Evolutionary conservation across 2,329 filamentous ascomycete genomes (phyloP).

Genomic region (Cryphonectria parasitica): DNA sequence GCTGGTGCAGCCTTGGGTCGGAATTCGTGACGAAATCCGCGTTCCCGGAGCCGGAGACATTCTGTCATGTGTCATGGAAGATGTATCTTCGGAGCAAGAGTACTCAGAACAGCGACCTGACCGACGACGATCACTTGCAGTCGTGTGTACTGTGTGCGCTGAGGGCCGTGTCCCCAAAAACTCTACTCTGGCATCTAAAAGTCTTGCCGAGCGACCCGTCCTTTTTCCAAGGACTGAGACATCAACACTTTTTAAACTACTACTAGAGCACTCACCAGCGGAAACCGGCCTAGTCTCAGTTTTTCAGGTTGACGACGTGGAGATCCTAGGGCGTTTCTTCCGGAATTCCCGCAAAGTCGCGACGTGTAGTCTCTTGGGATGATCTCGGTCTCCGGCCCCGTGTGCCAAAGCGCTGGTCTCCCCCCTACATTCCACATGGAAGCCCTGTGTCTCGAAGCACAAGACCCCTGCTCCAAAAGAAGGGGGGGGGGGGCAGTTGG

Average conservation of each 20-base stretch:
- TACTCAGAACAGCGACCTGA: slow-evolving; percentile 12
- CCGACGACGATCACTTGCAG: not conserved
- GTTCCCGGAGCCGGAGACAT: not conserved
- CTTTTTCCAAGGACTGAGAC: slow-evolving; percentile 5
- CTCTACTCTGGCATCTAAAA: not conserved
- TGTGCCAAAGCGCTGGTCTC: not conserved
- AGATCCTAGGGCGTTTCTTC: not conserved
- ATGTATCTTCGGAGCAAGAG: slow-evolving; percentile 22
- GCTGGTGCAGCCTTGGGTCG: slow-evolving; percentile 6
- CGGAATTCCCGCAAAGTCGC: not conserved
- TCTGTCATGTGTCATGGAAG: slow-evolving; percentile 18
- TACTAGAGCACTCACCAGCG: not conserved
- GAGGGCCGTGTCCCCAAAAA: not conserved
- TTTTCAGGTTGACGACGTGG: slow-evolving; percentile 3
- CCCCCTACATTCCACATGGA: slow-evolving; percentile 13
- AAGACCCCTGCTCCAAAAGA: slow-evolving; percentile 13
- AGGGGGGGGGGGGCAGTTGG: too few species aligned
- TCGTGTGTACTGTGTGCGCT: slow-evolving; percentile 9
- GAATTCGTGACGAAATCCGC: not conserved
- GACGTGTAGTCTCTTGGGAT: not conserved
- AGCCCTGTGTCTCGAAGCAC: not conserved
- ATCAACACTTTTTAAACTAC: not conserved
- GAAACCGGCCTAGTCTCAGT: not conserved
- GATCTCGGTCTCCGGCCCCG: not conserved
- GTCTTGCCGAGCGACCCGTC: slow-evolving; percentile 17